Conservation (phyloP, 2,329 filamentous ascomycete species). For the Aspergillaceae sp. region DNA sequence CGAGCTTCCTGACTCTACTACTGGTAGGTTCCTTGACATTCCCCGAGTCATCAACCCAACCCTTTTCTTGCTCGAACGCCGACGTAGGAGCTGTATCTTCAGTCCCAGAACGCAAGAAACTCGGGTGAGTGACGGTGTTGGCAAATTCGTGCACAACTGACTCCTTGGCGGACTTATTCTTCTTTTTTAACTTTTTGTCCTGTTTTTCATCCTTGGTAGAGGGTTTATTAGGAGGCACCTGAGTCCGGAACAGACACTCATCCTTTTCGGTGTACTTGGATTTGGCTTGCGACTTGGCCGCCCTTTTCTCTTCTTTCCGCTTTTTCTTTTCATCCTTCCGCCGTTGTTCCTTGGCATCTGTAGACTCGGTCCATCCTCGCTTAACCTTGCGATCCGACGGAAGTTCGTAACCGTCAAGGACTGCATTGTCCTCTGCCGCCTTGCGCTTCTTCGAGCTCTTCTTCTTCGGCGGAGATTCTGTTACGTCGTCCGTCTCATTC, state of each 20-base stretch:
- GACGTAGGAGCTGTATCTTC: conserved; percentile 42
- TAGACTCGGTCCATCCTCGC: conserved; percentile 75
- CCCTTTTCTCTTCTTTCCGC: conserved; percentile 47
- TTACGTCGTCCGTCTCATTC: conserved; percentile 24
- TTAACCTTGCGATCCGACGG: conserved; percentile 70
- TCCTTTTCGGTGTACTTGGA: conserved; percentile 73
- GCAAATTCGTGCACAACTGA: conserved; percentile 81
- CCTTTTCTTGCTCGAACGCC: conserved; percentile 72
- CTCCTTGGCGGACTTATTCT: conserved; percentile 53
- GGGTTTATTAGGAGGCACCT: conserved; percentile 54
- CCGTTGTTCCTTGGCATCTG: conserved; percentile 37
- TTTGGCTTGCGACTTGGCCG: conserved; percentile 49
- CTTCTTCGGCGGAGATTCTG: conserved; percentile 31
- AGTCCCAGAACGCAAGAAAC: conserved; percentile 59
- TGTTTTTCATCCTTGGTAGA: conserved; percentile 23
- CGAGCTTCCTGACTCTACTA: conserved; percentile 20
- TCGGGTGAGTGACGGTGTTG: conserved; percentile 72
- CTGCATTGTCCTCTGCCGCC: conserved; percentile 42
- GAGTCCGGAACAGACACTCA: conserved; percentile 79
- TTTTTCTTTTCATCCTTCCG: conserved; percentile 41
- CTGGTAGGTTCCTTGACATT: conserved; percentile 50
- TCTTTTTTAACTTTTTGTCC: conserved; percentile 50
- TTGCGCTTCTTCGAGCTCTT: conserved; percentile 44
- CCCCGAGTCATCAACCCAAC: conserved; percentile 77
- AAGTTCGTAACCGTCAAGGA: conserved; percentile 60